Base-by-base conservation (phyloP, 2,329 filamentous ascomycete species). In the Aspergillus caelatus region DNA sequence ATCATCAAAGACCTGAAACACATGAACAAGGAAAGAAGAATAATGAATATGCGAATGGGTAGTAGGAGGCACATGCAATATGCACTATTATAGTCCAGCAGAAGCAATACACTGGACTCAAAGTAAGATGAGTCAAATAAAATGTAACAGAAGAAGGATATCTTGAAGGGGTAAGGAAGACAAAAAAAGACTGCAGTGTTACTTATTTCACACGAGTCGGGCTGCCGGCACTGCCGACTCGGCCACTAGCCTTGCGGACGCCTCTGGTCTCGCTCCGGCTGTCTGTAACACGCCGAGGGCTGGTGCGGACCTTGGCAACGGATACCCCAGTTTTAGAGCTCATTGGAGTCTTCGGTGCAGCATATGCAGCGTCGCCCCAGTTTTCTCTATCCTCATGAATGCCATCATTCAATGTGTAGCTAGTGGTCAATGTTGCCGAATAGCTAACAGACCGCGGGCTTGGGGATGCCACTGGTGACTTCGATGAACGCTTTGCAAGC, bases 381-480 rank as follows among this genome's bases (percentile, higher is more conserved):
- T 93, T 93, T 74, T 93, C 90, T 12, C 86, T 85, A 68, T 93
- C 90, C 64, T 90, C 86, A 23, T 80, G 77, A 28, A 79, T 76
- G 43, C 91, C 89, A 71, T 91, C 88, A 61, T 89, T 85, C 28
- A 85, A 78, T 41, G 84, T 83, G 71, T 88, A 89, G 63, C 87
- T 88, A 3, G 90, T 89, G 0, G 90, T 91, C 14, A 91, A 89
- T 3, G 89, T 91, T 3, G 89, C 89, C 4, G 88, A 89, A 77
- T 93, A 91, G 77, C 91, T 93, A 62, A 91, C 86, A 0, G 92
- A 91, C 55, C 92, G 85, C 76, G 84, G 71, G 82, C 84, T 63
- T 81, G 86, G 39, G 85, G 91, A 60, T 85, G 90, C 68, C 85
- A 86, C 23, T 85, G 90, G 45, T 81, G 81, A 80, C 89, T 91